Evolutionary conservation across 495 filamentous ascomycete genomes (phyloP).

Genomic region (Bacidia rubella): DNA sequence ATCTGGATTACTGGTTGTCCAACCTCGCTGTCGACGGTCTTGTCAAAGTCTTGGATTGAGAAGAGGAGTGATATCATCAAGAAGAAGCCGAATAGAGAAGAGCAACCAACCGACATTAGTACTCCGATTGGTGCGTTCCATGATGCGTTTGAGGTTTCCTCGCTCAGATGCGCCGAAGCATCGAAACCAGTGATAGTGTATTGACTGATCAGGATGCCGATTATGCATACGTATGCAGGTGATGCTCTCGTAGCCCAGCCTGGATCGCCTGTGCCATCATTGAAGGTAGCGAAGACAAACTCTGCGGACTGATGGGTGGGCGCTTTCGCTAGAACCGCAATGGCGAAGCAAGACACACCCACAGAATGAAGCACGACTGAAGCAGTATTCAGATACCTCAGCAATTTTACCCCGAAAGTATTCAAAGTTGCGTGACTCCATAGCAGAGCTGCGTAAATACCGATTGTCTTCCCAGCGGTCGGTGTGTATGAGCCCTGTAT

Average conservation of each 20-base stretch:
- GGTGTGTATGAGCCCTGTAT: conserved; percentile 39
- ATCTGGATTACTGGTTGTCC: conserved; percentile 46
- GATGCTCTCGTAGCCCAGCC: conserved; percentile 39
- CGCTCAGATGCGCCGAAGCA: conserved; percentile 43
- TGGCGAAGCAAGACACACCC: conserved; percentile 41
- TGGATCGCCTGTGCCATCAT: conserved; percentile 35
- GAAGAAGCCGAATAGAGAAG: conserved; percentile 49
- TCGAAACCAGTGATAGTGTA: conserved; percentile 37
- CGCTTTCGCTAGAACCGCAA: conserved; percentile 47
- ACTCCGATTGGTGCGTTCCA: conserved; percentile 50
- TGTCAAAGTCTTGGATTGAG: conserved; percentile 43
- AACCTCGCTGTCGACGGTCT: conserved; percentile 27
- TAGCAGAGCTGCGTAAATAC: conserved; percentile 50
- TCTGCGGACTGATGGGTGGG: conserved; percentile 45
- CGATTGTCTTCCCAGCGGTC: conserved; percentile 40
- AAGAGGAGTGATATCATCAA: conserved; percentile 44
- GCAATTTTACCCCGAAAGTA: conserved; percentile 43
- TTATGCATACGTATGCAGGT: conserved; percentile 41
- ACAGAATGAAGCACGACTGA: conserved; percentile 47
- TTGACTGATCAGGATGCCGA: conserved; percentile 41
- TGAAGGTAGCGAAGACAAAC: conserved; percentile 47
- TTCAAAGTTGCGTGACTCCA: conserved; percentile 43
- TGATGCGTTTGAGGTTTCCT: conserved; percentile 46
- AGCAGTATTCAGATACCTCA: conserved; percentile 47
- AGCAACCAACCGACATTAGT: conserved; percentile 42